Percentiles rank a stretch among this genome's conserved stretches.
These are phyloP conservation scores for Austroboletus novae-zelandiae DNA, from an alignment of 1,284 basidiomycete species.

Conservation along the genomic window DNA sequence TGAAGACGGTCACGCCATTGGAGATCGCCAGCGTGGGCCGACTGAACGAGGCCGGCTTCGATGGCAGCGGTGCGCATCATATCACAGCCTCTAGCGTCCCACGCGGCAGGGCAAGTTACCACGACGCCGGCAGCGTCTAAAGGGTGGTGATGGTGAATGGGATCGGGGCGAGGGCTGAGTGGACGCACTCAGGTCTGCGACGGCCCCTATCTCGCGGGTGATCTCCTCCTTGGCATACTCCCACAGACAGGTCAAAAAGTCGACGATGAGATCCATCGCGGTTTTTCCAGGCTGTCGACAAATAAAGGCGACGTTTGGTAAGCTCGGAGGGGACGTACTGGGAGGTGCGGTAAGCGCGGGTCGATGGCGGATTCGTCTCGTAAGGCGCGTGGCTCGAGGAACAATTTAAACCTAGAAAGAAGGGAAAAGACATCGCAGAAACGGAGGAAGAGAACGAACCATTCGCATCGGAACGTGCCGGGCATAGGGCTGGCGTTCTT, in stretches of 20 bases:
- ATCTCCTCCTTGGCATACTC: slow-evolving; percentile 82
- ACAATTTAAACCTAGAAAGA: slow-evolving; percentile 65
- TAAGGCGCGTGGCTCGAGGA: slow-evolving; percentile 72
- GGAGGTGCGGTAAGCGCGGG: slow-evolving; percentile 73
- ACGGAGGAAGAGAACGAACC: slow-evolving; percentile 33
- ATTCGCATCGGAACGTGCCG: slow-evolving; percentile 71
- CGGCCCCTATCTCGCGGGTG: slow-evolving; percentile 75
- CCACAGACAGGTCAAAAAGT: slow-evolving; percentile 79
- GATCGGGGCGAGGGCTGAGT: neutral
- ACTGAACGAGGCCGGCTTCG: slow-evolving; percentile 71
- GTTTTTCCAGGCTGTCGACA: slow-evolving; percentile 61
- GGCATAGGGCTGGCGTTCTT: slow-evolving; percentile 69
- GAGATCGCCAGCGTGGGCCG: slow-evolving; percentile 63
- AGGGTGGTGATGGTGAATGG: slow-evolving; percentile 1
- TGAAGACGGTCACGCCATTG: slow-evolving; percentile 74
- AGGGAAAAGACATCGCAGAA: neutral
- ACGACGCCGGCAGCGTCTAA: slow-evolving; percentile 76
- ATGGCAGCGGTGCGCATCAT: slow-evolving; percentile 82
- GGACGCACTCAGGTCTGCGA: slow-evolving; percentile 72
- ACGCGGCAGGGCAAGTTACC: slow-evolving; percentile 81
- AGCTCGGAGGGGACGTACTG: slow-evolving; percentile 44
- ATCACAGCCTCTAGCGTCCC: slow-evolving; percentile 78
- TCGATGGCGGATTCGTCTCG: slow-evolving; percentile 66
- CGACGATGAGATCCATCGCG: slow-evolving; percentile 72
- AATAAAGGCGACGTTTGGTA: neutral